A percentile compares a stretch with the other conserved stretches of the same genome.
Evolutionary conservation across 1,139 yeast genomes (phyloP).

Genomic region (Yamadazyma triangularis): DNA sequence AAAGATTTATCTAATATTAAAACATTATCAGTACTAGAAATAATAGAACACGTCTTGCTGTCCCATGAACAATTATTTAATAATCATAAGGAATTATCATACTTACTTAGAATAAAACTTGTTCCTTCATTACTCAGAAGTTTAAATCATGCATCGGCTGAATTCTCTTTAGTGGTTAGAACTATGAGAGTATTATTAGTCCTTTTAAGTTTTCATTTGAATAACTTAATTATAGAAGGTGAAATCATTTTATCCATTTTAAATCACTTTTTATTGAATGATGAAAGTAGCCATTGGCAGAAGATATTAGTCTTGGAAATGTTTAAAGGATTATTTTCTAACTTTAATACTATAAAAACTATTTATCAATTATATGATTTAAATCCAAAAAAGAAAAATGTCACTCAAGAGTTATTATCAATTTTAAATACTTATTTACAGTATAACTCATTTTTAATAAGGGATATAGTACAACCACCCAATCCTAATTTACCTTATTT

Average conservation of each 20-base stretch:
- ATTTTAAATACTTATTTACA: slow-evolving; percentile 33
- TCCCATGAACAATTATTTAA: slow-evolving; percentile 54
- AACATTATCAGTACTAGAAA: slow-evolving; percentile 70
- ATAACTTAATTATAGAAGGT: slow-evolving; percentile 64
- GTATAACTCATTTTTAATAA: slow-evolving; percentile 30
- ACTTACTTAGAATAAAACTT: slow-evolving; percentile 58
- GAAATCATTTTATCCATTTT: slow-evolving; percentile 75
- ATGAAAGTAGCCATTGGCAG: slow-evolving; percentile 51
- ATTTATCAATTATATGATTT: slow-evolving; percentile 65
- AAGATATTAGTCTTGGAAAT: slow-evolving; percentile 69
- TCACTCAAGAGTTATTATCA: slow-evolving; percentile 54
- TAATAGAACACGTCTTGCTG: slow-evolving; percentile 63
- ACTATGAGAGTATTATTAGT: slow-evolving; percentile 67
- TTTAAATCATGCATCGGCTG: slow-evolving; percentile 51
- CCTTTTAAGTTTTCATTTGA: slow-evolving; percentile 56
- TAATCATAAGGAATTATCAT: slow-evolving; percentile 60
- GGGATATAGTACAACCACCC: slow-evolving; percentile 16
- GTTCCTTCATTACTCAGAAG: slow-evolving; percentile 72
- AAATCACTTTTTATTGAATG: slow-evolving; percentile 54
- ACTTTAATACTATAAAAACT: slow-evolving; percentile 46
- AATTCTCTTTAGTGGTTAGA: slow-evolving; percentile 66
- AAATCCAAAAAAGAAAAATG: slow-evolving; percentile 52
- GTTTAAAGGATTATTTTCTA: slow-evolving; percentile 55
- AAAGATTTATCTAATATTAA: slow-evolving; percentile 48
- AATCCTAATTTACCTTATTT: slow-evolving; percentile 9